Conservation (phyloP, 345 rosid genomes). For the Nasturtium officinale region DNA sequence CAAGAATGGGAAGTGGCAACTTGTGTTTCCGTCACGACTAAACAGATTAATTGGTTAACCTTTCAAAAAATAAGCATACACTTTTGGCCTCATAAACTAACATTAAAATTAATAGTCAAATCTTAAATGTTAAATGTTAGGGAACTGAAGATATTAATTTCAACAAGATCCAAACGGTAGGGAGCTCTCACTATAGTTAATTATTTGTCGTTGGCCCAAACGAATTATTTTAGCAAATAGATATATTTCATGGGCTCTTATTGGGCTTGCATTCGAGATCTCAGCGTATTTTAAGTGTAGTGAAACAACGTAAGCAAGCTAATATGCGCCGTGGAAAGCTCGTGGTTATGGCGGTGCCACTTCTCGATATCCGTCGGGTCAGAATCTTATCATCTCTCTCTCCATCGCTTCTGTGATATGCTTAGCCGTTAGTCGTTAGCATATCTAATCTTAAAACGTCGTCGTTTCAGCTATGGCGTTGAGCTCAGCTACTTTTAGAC, state of each 20-base stretch:
- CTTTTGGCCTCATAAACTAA: constrained; percentile 6
- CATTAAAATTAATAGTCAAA: too few relatives aligned
- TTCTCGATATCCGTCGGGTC: constrained; percentile 26
- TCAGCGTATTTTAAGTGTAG: constrained; percentile 23
- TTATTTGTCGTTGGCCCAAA: constrained; percentile 15
- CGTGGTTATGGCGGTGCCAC: constrained; percentile 38
- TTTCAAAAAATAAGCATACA: background rate
- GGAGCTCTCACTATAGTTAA: background rate
- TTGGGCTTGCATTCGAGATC: constrained; percentile 8
- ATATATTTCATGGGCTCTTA: constrained; percentile 7
- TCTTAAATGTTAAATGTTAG: too few relatives aligned
- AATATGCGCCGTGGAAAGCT: constrained; percentile 31
- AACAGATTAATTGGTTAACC: constrained; percentile 16
- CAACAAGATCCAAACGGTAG: background rate
- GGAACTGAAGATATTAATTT: background rate
- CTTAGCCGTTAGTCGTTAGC: constrained; percentile 32
- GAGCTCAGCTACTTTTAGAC: constrained; percentile 42
- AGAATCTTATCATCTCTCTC: constrained; percentile 33
- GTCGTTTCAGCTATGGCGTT: constrained; percentile 46
- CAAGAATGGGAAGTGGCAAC: constrained; percentile 36
- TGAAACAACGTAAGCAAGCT: constrained; percentile 18
- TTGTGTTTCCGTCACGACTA: constrained; percentile 35
- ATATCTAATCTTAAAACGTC: constrained; percentile 20
- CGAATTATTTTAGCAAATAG: background rate
- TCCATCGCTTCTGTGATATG: constrained; percentile 21